Conservation (phyloP, 345 rosid genomes). For the Eucalyptus curtisii region DNA sequence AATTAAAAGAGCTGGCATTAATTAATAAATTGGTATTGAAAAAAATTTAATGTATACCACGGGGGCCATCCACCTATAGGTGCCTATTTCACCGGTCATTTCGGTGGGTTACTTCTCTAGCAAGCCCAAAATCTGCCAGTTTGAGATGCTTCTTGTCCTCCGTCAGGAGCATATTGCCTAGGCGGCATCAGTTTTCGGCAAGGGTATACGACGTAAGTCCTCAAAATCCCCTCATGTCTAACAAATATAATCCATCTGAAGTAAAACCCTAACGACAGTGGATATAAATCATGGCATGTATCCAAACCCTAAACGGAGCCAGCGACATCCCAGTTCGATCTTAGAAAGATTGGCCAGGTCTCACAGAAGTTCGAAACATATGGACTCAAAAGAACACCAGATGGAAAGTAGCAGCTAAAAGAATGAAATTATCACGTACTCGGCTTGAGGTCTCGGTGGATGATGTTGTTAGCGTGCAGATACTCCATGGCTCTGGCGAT, state of each 20-base stretch:
- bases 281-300: not conserved
- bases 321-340: not conserved
- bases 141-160: conserved; percentile 23
- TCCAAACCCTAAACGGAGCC: not conserved
- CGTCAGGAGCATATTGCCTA: conserved; percentile 47
- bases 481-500: conserved; percentile 56
- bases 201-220: not conserved
- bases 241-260: not conserved
- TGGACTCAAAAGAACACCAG: not conserved
- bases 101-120: conserved; percentile 17
- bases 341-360: not conserved
- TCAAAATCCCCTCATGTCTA: not conserved
- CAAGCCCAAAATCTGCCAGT: conserved; percentile 51
- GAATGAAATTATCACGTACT: conserved; percentile 6
- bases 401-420: not conserved
- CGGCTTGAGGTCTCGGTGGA: conserved; percentile 69
- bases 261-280: not conserved
- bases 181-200: not conserved
- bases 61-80: conserved; percentile 72
- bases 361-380: not conserved
- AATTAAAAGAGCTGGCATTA: not conserved
- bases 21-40: not conserved
- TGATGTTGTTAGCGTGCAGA: conserved; percentile 51
- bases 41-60: conserved; percentile 18
- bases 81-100: conserved; percentile 57